A percentile compares a stretch with the other conserved stretches of the same genome.
phyloP scores from a whole-genome alignment of 2,329 filamentous ascomycete species.

The Microdochium trichocladiopsis region DNA sequence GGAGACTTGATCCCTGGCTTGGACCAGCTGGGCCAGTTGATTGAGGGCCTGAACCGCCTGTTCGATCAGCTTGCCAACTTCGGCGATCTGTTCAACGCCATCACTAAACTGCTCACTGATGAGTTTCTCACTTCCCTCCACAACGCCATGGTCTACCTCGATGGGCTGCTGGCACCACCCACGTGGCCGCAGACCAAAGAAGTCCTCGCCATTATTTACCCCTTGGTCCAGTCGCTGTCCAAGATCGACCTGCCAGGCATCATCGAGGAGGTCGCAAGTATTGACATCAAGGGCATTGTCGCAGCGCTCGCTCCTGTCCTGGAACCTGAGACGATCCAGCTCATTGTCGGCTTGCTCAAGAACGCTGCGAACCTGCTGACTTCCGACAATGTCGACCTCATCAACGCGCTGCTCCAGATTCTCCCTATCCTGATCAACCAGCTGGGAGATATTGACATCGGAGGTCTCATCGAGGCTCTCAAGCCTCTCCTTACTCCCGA shows the following conservation, averaged over 20 bases:
- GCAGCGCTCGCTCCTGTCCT: slow-evolving; percentile 21
- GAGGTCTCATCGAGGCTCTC: neutral
- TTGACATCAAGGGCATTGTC: slow-evolving; percentile 25
- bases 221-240: slow-evolving; percentile 16
- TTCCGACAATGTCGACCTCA: slow-evolving; percentile 9
- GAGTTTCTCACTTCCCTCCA: slow-evolving; percentile 32
- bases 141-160: slow-evolving; percentile 32
- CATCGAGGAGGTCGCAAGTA: slow-evolving; percentile 16
- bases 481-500: neutral
- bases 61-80: slow-evolving; percentile 17
- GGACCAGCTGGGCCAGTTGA: slow-evolving; percentile 15
- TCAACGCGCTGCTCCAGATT: neutral
- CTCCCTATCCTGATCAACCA: neutral
- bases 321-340: slow-evolving; percentile 19
- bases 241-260: slow-evolving; percentile 17
- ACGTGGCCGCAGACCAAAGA: slow-evolving; percentile 17
- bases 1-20: slow-evolving; percentile 10
- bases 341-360: slow-evolving; percentile 23
- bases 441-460: neutral
- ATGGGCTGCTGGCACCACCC: slow-evolving; percentile 27
- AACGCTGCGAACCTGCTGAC: slow-evolving; percentile 30
- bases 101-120: slow-evolving; percentile 22
- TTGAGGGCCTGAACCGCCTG: slow-evolving; percentile 15
- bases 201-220: slow-evolving; percentile 18
- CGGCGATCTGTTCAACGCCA: slow-evolving; percentile 17